phyloP scores from a whole-genome alignment of 1,139 yeast species.

The Taiozyma sp. region DNA sequence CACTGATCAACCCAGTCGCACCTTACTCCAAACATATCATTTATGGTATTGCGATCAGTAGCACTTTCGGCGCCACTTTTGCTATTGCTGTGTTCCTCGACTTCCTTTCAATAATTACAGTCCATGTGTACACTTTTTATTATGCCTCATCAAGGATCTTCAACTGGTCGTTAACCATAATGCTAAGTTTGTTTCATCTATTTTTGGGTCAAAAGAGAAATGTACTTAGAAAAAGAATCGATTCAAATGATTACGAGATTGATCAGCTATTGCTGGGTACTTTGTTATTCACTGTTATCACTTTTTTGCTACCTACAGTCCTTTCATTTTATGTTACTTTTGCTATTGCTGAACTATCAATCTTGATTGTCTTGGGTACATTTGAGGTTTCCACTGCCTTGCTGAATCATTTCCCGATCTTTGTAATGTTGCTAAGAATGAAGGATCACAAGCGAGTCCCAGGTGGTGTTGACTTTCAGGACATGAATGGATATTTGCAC shows the following conservation, averaged over 20 bases:
- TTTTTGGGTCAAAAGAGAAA: constrained; percentile 91
- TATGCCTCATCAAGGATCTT: constrained; percentile 76
- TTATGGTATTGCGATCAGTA: constrained; percentile 35
- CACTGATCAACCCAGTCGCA: constrained; percentile 26
- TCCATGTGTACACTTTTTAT: constrained; percentile 76
- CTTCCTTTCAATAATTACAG: constrained; percentile 52
- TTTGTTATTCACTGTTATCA: constrained; percentile 71
- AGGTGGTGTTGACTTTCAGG: constrained; percentile 66
- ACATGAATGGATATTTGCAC: constrained; percentile 21
- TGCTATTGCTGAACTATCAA: constrained; percentile 51
- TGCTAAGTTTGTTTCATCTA: constrained; percentile 74
- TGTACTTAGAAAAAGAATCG: constrained; percentile 78
- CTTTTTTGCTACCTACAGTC: constrained; percentile 82
- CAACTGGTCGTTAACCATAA: constrained; percentile 64
- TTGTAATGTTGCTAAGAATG: constrained; percentile 69
- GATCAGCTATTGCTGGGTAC: constrained; percentile 91
- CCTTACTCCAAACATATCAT: constrained; percentile 31
- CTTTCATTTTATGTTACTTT: constrained; percentile 79
- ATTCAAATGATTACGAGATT: constrained; percentile 74
- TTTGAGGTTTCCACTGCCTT: constrained; percentile 62
- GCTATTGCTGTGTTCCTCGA: constrained; percentile 67
- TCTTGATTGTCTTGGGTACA: constrained; percentile 45
- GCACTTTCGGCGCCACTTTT: constrained; percentile 63
- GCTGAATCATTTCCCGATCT: constrained; percentile 81
- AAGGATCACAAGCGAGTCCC: constrained; percentile 86